Evolutionary conservation across 108 stramenopile genomes (phyloP).

Genomic region (Chaetoceros tenuissimus): DNA sequence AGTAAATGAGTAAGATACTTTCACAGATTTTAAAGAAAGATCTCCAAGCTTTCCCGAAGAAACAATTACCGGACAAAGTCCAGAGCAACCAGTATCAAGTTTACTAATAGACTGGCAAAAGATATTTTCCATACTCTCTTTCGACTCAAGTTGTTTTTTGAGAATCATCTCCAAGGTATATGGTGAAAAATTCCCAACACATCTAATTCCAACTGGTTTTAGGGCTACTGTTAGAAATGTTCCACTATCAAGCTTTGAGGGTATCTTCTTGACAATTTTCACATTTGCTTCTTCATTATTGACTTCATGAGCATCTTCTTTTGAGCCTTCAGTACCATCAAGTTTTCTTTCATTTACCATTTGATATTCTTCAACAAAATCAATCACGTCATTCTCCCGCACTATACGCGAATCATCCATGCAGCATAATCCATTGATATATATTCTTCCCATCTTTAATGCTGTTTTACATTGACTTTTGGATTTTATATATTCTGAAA

Average conservation of each 20-base stretch:
- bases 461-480: slow-evolving; percentile 34
- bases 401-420: slow-evolving; percentile 45
- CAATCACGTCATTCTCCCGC: slow-evolving; percentile 16
- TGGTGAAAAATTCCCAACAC: slow-evolving; percentile 20
- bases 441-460: slow-evolving; percentile 27
- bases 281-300: neutral
- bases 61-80: slow-evolving; percentile 32
- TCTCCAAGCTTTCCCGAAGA: slow-evolving; percentile 1
- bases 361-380: slow-evolving; percentile 14
- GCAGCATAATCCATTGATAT: slow-evolving; percentile 33
- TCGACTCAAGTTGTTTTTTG: slow-evolving; percentile 15
- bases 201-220: slow-evolving; percentile 50
- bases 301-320: neutral
- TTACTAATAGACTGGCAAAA: slow-evolving; percentile 23
- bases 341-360: too few species aligned
- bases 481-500: slow-evolving; percentile 18
- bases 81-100: slow-evolving; percentile 49
- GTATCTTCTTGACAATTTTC: slow-evolving; percentile 7
- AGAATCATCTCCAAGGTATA: slow-evolving; percentile 22
- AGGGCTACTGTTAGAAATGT: slow-evolving; percentile 16
- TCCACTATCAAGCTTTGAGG: neutral
- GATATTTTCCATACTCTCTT: slow-evolving; percentile 10
- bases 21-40: neutral
- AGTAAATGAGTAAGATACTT: slow-evolving; percentile 23
- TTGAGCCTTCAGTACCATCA: slow-evolving; percentile 2